Conservation (phyloP, 2,329 filamentous ascomycete genomes). For the Ophiosphaerella narmari region DNA sequence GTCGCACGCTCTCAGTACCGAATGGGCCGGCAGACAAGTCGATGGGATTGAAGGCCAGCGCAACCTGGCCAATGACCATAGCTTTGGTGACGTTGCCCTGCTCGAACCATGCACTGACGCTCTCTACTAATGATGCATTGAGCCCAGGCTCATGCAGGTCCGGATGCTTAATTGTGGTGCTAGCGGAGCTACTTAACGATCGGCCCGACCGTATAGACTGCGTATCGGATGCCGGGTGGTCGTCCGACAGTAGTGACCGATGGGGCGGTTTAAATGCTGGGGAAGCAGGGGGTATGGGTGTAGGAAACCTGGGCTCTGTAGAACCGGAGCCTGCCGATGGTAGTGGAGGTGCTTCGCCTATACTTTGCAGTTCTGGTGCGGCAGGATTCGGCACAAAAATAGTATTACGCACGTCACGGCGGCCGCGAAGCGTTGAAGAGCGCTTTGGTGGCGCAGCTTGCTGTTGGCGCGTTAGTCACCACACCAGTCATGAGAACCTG, state of each 20-base stretch:
- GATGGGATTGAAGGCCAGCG: constrained; percentile 75
- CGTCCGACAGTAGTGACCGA: constrained; percentile 44
- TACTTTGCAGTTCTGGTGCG: constrained; percentile 45
- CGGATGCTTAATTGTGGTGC: constrained; percentile 71
- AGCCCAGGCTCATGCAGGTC: constrained; percentile 80
- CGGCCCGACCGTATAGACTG: constrained; percentile 90
- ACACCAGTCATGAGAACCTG: neutral
- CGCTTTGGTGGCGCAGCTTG: constrained; percentile 59
- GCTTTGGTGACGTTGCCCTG: constrained; percentile 71
- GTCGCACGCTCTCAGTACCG: constrained; percentile 69
- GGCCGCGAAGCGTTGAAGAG: constrained; percentile 78
- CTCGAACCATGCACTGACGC: constrained; percentile 83
- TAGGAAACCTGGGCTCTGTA: constrained; percentile 20
- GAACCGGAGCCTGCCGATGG: constrained; percentile 28
- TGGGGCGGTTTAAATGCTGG: constrained; percentile 44
- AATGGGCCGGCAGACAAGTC: constrained; percentile 49
- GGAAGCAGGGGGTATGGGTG: constrained; percentile 40
- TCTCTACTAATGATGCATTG: constrained; percentile 88
- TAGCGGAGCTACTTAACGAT: constrained; percentile 71
- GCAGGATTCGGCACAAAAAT: constrained; percentile 70
- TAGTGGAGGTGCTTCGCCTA: constrained; percentile 39
- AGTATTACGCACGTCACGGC: constrained; percentile 89
- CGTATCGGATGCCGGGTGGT: constrained; percentile 76
- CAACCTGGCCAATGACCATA: constrained; percentile 84
- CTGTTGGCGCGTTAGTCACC: constrained; percentile 44